Conservation (phyloP, 495 filamentous ascomycete genomes). For the Aspergillus taichungensis region DNA sequence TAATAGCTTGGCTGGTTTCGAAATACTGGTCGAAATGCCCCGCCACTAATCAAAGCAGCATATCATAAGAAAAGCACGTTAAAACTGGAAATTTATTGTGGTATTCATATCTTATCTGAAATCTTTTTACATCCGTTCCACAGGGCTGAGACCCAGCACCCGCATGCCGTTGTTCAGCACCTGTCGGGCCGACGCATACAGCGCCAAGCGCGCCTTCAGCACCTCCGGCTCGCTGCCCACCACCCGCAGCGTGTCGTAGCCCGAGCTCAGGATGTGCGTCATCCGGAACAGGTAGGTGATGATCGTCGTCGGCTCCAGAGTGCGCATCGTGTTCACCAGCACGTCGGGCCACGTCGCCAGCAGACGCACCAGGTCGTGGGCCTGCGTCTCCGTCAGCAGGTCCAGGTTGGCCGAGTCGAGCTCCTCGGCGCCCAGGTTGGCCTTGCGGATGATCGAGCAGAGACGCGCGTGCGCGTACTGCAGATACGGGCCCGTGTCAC, state of each 20-base stretch:
- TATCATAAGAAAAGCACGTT: too few species aligned
- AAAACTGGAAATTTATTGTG: too few species aligned
- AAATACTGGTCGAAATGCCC: too few species aligned
- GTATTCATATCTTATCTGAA: too few species aligned
- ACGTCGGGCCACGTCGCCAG: slow-evolving; percentile 58
- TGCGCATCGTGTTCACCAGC: slow-evolving; percentile 51
- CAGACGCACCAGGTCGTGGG: slow-evolving; percentile 48
- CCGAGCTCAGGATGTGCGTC: slow-evolving; percentile 75
- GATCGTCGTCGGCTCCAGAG: slow-evolving; percentile 57
- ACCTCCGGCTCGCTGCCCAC: slow-evolving; percentile 63
- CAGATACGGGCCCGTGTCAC: slow-evolving; percentile 61
- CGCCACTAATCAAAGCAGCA: too few species aligned
- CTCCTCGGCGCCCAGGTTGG: slow-evolving; percentile 31
- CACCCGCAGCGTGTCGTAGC: slow-evolving; percentile 74
- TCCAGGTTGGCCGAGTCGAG: slow-evolving; percentile 45
- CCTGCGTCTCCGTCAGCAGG: slow-evolving; percentile 48
- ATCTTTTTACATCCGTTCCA: slow-evolving; percentile 57
- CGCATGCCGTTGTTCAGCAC: slow-evolving; percentile 81
- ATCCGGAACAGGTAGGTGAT: slow-evolving; percentile 82
- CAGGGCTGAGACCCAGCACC: slow-evolving; percentile 68
- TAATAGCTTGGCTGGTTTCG: too few species aligned
- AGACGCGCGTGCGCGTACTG: slow-evolving; percentile 64
- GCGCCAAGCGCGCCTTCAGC: slow-evolving; percentile 69
- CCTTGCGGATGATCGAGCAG: slow-evolving; percentile 52
- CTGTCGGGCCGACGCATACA: slow-evolving; percentile 70